Base-by-base conservation (phyloP, 331 rosid genomes). In the Dryas integrifolia region DNA sequence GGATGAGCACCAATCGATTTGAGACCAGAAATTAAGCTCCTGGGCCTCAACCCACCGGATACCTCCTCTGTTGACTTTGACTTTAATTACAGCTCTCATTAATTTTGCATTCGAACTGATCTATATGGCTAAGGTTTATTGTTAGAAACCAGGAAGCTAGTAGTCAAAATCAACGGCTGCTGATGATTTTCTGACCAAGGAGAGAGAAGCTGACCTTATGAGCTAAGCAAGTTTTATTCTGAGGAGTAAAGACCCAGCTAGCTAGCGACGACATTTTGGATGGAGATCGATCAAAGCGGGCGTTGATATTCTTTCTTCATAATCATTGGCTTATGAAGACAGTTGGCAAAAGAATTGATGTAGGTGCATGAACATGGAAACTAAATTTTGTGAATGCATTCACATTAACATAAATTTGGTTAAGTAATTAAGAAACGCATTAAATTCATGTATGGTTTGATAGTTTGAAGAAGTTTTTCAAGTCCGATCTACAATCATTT, bases 221-320 rank as follows among this genome's bases (percentile, higher is more conserved):
- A 48, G 30, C 26, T 0, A 0, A 67, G 14, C 64, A 58, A 26
- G 63, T 11, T 26, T 18, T 18, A 18, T 18, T 18, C 21, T 18
- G 24, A 48, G 26, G 61, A 38, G 39, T 38, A 44, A 46, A 67
- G 64, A 53, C 52, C 64, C 46, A 53, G 41, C 64, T 53, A 30
- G 63, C 1, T 13, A 49, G n/a, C 41, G 5, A 26, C 9, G 64
- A 30, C 44, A 58, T 58, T 58, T 58, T 5, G 41, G 5, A 11
- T 16, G 63, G 21, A 69, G 52, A 69, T 55, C 50, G 2, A 26
- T 26, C 30, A 26, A 1, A 53, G 18, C 3, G 64, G 30, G 41
- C 40, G 3, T 14, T 53, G 73, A n/a, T 51, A n/a, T 67, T 30
- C 46, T 67, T 49, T 26, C 1, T 26, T 1, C 2, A 13, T 1